Conservation (phyloP, 768 basidiomycete genomes). For the Phaffia tasmanica region DNA sequence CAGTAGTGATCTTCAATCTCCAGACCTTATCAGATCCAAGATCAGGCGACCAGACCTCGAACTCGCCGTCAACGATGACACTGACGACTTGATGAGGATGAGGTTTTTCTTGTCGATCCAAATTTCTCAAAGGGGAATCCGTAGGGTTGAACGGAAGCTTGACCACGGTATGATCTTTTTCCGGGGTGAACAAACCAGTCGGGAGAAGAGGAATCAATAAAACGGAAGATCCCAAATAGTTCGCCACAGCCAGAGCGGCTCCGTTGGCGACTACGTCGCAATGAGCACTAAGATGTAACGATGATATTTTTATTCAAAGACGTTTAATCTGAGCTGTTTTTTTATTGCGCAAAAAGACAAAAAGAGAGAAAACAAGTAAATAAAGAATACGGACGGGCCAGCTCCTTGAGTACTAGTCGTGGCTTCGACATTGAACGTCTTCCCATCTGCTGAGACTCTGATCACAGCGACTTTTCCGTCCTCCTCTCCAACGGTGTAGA, state of each 20-base stretch:
- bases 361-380: background rate
- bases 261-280: background rate
- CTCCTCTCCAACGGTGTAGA: slow-evolving; percentile 20
- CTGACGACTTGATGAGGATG: slow-evolving; percentile 25
- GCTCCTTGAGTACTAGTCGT: slow-evolving; percentile 4
- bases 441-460: background rate
- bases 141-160: slow-evolving; percentile 15
- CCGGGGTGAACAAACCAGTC: slow-evolving; percentile 14
- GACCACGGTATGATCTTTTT: background rate
- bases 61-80: background rate
- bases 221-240: slow-evolving; percentile 12
- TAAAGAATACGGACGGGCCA: slow-evolving; percentile 2
- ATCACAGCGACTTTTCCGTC: slow-evolving; percentile 9
- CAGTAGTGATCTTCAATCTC: slow-evolving; percentile 6
- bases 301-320: too few species aligned
- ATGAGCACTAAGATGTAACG: background rate
- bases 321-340: too few species aligned
- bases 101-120: slow-evolving; percentile 18
- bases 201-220: slow-evolving; percentile 16
- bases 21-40: slow-evolving; percentile 17
- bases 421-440: background rate
- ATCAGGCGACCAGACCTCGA: slow-evolving; percentile 23
- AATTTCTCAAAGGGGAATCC: slow-evolving; percentile 11
- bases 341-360: too few species aligned
- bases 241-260: slow-evolving; percentile 6